Percentiles rank a stretch among this genome's conserved stretches.
Evolutionary conservation across 2,329 filamentous ascomycete species (phyloP).

Genomic region (Colletotrichum agaves): DNA sequence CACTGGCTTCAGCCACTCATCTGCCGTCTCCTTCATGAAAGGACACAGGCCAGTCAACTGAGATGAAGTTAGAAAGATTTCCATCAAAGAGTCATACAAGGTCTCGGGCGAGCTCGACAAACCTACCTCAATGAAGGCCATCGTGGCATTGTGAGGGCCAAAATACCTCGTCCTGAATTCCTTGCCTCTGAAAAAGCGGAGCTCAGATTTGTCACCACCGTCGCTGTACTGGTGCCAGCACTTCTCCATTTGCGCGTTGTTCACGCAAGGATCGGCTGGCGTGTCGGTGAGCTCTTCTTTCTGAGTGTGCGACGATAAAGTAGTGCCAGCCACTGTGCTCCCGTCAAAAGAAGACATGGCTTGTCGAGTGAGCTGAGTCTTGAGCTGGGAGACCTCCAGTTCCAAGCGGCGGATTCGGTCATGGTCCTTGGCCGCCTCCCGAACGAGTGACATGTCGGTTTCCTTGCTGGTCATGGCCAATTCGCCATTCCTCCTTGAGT

Average conservation of each 20-base stretch:
- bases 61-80: constrained; percentile 19
- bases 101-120: neutral
- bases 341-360: constrained; percentile 58
- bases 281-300: constrained; percentile 54
- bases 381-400: constrained; percentile 68
- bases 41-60: constrained; percentile 65
- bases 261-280: constrained; percentile 46
- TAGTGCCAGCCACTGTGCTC: constrained; percentile 59
- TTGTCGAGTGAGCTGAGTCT: constrained; percentile 60
- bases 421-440: constrained; percentile 59
- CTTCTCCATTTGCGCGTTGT: constrained; percentile 30
- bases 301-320: constrained; percentile 57
- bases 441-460: constrained; percentile 46
- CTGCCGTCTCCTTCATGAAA: constrained; percentile 71
- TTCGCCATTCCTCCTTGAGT: constrained; percentile 48
- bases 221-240: constrained; percentile 48
- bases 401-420: constrained; percentile 70
- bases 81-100: neutral
- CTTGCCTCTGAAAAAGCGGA: constrained; percentile 68
- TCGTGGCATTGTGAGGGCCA: constrained; percentile 69
- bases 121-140: constrained; percentile 65
- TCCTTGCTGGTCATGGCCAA: constrained; percentile 51
- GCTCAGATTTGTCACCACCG: constrained; percentile 61
- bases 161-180: constrained; percentile 70
- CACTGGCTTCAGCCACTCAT: constrained; percentile 69